Evolutionary conservation across 441 rosid species (phyloP), one percentile per base, ranked within the genome.

Genomic region (Capsella rubella): DNA sequence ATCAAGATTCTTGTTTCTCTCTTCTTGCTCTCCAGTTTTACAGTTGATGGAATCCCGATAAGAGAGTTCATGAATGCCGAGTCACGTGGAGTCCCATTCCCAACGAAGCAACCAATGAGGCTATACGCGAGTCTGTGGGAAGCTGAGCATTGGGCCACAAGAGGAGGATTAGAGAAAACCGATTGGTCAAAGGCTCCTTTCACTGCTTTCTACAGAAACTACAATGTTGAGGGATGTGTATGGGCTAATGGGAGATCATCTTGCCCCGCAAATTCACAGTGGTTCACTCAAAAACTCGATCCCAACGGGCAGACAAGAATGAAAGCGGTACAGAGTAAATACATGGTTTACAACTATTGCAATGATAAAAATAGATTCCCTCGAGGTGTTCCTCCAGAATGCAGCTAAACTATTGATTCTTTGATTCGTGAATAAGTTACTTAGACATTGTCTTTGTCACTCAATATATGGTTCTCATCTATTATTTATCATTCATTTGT

Each of bases 121-220:
- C 71, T 86, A 4, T 77, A 84, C 58, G 85, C 88, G 0, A 82
- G 85, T 8, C 77, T 87, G 2, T 87, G 91, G 89, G 79, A 85
- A 46, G 85, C 83, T 0, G 89, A 87, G 59, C 84, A 84, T 31
- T 86, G 90, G 87, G 88, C 90, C 0, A 86, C 87, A 6, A 72
- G 86, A 43, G 87, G 87, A 27, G 89, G 91, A n/a, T 66, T 68
- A 0, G 71, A 85, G 42, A 87, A 84, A 68, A 85, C 86, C n/a
- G 89, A 87, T 25, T 85, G 88, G 88, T 67, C 78, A 3, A 60
- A 76, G 21, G 86, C 90, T 66, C 90, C 90, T 25, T 87, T 87
- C 45, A 82, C 79, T 0, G 87, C 87, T 16, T 82, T 77, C 13
- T 87, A 59, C 57, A 82, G 80, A 31, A 84, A 80, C 75, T 70